Evolutionary conservation across 2,329 filamentous ascomycete species (phyloP), one percentile per base, ranked within the genome.

Genomic region (Neonectria magnoliae): DNA sequence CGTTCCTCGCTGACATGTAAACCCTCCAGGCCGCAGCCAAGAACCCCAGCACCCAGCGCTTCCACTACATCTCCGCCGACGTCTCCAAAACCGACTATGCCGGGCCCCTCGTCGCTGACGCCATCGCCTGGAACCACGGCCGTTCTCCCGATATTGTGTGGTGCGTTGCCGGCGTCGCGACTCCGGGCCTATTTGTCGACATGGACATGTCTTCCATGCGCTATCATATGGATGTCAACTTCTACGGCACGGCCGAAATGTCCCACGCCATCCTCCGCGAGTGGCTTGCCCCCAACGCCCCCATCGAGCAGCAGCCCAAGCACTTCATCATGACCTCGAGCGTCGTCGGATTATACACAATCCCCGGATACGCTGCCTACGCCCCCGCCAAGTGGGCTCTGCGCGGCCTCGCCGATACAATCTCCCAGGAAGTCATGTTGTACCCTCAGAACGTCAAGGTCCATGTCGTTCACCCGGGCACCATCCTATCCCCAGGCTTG

Each of bases 291-390:
- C 83, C 84, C 13, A 78, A 79, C 10, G 79, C 78, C 5, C 78
- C 82, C 9, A 74, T 83, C 38, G 78, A 83, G 53, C 58, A 71
- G 25, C 81, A 86, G 67, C 83, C 90, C 10, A 88, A 91, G 59
- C 95, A 98, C 79, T 85, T 99, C 68, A 88, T 99, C 76, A 93
- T 98, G 80, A 98, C 96, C 1, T 90, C 90, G 16, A 96, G 92
- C 22, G 87, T 91, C 6, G 81, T 90, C 18, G 91, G 91, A 2
- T 91, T 97, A 72, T 90, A 91, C 72, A 88, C 93, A 13, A 79
- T 97, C 36, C 87, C 90, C 13, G 96, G 96, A 27, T 99, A 99
- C 79, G 86, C 85, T 0, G 87, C 93, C 0, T 99, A 99, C 79
- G 87, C 90, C 1, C 93, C 95, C 3, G 85, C 91, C 60, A 99